Evolutionary conservation across 139 green algal genomes (phyloP).

Genomic region (Spirogloea muscicola): DNA sequence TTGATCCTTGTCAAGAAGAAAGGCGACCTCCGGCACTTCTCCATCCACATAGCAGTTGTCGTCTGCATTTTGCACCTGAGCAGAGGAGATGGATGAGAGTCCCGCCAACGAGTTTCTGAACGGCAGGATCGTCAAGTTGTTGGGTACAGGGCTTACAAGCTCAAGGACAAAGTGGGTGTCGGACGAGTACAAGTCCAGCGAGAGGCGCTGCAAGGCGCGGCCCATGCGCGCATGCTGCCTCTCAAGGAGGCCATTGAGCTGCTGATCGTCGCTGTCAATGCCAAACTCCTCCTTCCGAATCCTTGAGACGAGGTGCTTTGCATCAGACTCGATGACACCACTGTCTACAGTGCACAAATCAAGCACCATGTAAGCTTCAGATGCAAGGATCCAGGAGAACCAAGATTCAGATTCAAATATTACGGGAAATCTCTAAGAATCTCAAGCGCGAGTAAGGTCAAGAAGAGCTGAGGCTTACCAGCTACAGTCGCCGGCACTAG

Average conservation of each 20-base stretch:
- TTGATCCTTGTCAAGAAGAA: background rate
- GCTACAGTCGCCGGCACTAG: no score
- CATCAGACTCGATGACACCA: no score
- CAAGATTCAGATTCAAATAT: no score
- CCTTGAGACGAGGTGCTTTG: background rate
- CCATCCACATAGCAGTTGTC: background rate
- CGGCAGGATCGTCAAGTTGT: no score
- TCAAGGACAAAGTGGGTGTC: conserved; percentile 5
- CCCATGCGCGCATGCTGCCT: background rate
- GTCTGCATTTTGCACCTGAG: conserved; percentile 2
- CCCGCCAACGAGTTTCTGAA: no score
- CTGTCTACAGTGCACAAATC: no score
- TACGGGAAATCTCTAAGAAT: no score
- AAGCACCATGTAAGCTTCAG: no score
- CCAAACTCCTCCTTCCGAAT: background rate
- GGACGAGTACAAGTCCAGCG: background rate
- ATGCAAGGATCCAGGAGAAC: no score
- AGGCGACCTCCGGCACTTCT: background rate
- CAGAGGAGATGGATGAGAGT: background rate
- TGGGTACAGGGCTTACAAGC: no score
- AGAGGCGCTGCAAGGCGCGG: background rate
- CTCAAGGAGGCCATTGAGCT: background rate
- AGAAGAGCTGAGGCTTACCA: no score
- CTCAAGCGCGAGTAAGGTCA: no score
- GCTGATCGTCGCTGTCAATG: background rate